Base-by-base conservation (phyloP, 2,329 filamentous ascomycete species). In the Colletotrichum navitas region DNA sequence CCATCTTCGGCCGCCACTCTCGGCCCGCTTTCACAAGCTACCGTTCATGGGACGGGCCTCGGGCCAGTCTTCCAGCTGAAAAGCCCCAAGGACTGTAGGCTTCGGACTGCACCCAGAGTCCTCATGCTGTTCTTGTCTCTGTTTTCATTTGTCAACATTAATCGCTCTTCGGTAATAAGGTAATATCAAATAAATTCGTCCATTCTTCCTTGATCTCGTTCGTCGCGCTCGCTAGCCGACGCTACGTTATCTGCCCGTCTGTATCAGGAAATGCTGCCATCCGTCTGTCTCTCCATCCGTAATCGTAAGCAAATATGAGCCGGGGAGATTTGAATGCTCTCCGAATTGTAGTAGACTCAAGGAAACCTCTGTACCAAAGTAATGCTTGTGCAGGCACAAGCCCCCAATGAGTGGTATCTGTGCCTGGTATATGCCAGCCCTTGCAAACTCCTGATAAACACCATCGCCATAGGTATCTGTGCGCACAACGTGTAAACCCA, bases 1-100 rank as follows among this genome's bases (percentile, higher is more conserved):
- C 51, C 51, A 32, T 63, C 45, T 41, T 61, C 58, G 58, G 43
- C 41, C 68, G 58, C 65, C 51, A 59, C 32, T 63, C 59, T 54
- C 65, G 65, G 59, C 58, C 68, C 65, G 59, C 65, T 64, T 63
- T 71, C 68, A 71, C 68, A 71, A 68, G 65, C 45, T 71, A 45
- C 59, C 68, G 59, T 54, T 63, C 39, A 59, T 71, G 59, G 68
- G 68, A 68, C 18, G 68, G 68, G 65, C 68, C 68, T 71, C 68
- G 68, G 68, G 34, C 54, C 39, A 34, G 47, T 29, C 26, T 39
- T 52, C 7, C 14, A 56, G 61, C 58, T 49, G 43, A 39, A 62
- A 71, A 58, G 51, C 24, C 43, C 29, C 51, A 51, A 43, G 51
- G 32, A 39, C 29, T 62, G 45, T 5, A 26, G 16, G 59, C 26